Evolutionary conservation across 2,329 filamentous ascomycete genomes (phyloP), one percentile per base, ranked within the genome.

Genomic region (Trichoderma sp.): DNA sequence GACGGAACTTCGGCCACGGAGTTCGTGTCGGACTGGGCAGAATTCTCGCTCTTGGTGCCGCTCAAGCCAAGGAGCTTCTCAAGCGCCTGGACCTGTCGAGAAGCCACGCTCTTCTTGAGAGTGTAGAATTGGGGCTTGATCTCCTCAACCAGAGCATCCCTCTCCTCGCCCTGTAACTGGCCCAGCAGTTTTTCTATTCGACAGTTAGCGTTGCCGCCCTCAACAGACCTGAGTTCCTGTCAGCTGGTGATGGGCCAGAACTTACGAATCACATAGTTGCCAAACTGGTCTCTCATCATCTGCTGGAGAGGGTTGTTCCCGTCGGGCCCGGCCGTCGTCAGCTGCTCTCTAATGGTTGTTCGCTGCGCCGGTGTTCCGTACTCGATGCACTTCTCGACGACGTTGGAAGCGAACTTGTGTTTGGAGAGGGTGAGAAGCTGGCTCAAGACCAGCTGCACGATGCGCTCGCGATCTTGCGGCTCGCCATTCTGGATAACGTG

Each of bases 191-290:
- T 96, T 79, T 97, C 92, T 96, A 17, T 41, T 21, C 14, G 14
- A 15, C 6, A 52, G 41, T 62, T 62, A 62, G 59, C 50, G n/a
- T 24, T 17, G 9, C 14, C 12, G 24, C 14, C 19, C 3, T 14
- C 5, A 6, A 73, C n/a, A 7, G 21, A 41, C n/a, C n/a, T 17
- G 28, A 15, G 12, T 50, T 43, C 26, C 19, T n/a, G 39, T 5
- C 43, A 43, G 14, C 12, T 24, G n/a, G 28, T 24, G 87, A 1
- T 39, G 34, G 26, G 2, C 15, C 12, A 3, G 9, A 14, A 76
- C 92, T 87, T 86, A 96, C 93, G 94, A 67, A 98, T 90, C 6
- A 98, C 94, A 74, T 98, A 99, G 76, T 99, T 99, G 67, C 92
- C 95, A 75, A 89, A 98, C 69, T 92, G 90, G 74, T 99, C 94